phyloP scores from a whole-genome alignment of 2,329 filamentous ascomycete species.

The Curvularia hawaiiensis region DNA sequence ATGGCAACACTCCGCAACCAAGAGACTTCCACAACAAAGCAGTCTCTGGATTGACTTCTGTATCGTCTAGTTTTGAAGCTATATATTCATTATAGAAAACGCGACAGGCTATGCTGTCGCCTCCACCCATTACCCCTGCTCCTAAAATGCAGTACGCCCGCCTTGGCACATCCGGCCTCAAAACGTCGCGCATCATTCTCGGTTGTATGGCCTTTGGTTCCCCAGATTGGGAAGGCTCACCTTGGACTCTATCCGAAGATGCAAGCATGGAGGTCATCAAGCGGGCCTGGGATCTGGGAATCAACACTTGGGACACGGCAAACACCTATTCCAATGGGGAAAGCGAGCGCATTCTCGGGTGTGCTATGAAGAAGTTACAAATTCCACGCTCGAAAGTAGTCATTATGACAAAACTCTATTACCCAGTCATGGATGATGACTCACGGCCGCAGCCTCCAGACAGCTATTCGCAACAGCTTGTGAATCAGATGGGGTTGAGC shows the following conservation, averaged over 20 bases:
- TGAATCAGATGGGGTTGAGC: constrained; percentile 3
- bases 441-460: background rate
- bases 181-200: constrained; percentile 45
- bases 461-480: background rate
- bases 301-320: constrained; percentile 53
- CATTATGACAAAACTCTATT: constrained; percentile 36
- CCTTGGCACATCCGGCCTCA: constrained; percentile 50
- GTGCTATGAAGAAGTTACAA: constrained; percentile 28
- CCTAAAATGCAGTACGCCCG: background rate
- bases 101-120: background rate
- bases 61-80: background rate
- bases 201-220: constrained; percentile 34
- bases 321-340: constrained; percentile 37
- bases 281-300: constrained; percentile 49
- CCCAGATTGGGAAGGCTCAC: constrained; percentile 17
- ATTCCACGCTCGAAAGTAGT: constrained; percentile 40
- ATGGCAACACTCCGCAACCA: background rate
- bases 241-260: constrained; percentile 43
- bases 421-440: constrained; percentile 3
- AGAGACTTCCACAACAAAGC: no score
- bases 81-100: background rate
- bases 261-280: constrained; percentile 49
- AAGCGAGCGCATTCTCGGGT: constrained; percentile 37
- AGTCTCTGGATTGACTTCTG: no score
- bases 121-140: background rate